These are phyloP conservation scores for Xylaria flabelliformis DNA, from an alignment of 495 filamentous ascomycete genomes.

Conservation along the genomic window DNA sequence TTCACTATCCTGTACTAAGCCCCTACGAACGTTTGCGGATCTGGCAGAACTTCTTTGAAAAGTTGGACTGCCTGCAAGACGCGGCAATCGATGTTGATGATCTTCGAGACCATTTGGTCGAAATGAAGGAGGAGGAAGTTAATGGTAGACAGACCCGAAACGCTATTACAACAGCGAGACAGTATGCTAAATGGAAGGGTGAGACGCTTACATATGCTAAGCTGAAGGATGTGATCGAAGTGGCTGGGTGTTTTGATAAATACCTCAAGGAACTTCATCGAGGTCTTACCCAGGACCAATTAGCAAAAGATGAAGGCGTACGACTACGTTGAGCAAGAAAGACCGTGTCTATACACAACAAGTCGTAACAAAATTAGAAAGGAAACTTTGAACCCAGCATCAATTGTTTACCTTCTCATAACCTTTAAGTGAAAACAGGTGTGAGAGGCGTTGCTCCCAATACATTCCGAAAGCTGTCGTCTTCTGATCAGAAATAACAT, in stretches of 20 bases:
- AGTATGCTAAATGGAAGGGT: constrained; percentile 30
- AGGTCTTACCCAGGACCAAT: background rate
- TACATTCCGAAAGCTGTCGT: too few species aligned
- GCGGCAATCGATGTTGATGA: background rate
- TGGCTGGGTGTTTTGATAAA: constrained; percentile 12
- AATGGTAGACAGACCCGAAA: constrained; percentile 53
- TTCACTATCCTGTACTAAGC: constrained; percentile 37
- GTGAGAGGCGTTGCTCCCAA: too few species aligned
- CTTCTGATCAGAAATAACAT: too few species aligned
- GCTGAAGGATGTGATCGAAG: constrained; percentile 36
- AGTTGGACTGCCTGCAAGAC: background rate
- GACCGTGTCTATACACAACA: background rate
- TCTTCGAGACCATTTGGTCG: background rate
- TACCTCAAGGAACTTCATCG: background rate
- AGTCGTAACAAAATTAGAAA: background rate
- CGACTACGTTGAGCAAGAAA: background rate
- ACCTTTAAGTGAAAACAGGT: too few species aligned
- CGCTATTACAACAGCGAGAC: constrained; percentile 36
- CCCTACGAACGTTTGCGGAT: constrained; percentile 40
- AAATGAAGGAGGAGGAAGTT: constrained; percentile 31
- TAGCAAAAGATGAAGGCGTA: background rate
- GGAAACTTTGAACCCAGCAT: background rate
- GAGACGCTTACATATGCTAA: constrained; percentile 27
- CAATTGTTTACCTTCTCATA: too few species aligned
- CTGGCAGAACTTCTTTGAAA: constrained; percentile 44